These are phyloP conservation scores for Paraurostyla sp. DNA, from an alignment of 73 alveolate species.

Conservation along the genomic window DNA sequence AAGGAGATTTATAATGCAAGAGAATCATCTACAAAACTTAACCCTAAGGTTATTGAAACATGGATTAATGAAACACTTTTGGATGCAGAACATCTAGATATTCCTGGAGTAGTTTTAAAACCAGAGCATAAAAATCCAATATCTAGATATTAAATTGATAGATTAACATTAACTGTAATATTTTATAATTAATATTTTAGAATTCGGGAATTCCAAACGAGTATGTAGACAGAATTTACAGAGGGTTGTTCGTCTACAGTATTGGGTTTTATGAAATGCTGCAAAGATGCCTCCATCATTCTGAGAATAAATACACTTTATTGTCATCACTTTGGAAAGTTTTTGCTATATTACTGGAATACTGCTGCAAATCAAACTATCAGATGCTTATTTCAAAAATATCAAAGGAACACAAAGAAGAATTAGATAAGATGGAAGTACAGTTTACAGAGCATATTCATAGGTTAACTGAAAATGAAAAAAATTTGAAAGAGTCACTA, in stretches of 20 bases:
- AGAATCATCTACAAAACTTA: conserved; percentile 24
- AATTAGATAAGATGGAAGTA: conserved; percentile 59
- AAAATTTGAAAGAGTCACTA: conserved; percentile 22
- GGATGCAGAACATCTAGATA: conserved; percentile 77
- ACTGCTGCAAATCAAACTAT: conserved; percentile 82
- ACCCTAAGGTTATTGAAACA: conserved; percentile 69
- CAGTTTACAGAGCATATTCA: conserved; percentile 19
- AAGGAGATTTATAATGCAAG: conserved; percentile 44
- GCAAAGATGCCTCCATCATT: conserved; percentile 62
- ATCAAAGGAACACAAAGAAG: conserved; percentile 65
- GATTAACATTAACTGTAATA: conserved; percentile 54
- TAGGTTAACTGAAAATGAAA: conserved; percentile 41
- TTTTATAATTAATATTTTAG: background rate
- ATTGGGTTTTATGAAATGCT: conserved; percentile 84
- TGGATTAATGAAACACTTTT: conserved; percentile 77
- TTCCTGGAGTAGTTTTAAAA: conserved; percentile 71
- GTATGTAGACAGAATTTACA: conserved; percentile 71
- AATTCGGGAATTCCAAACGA: conserved; percentile 70
- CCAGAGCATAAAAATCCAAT: conserved; percentile 68
- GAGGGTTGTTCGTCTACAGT: conserved; percentile 81
- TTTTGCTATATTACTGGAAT: conserved; percentile 78
- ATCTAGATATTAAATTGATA: conserved; percentile 64
- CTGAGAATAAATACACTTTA: conserved; percentile 58
- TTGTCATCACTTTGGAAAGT: conserved; percentile 76
- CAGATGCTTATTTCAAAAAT: conserved; percentile 74